Base-by-base conservation (phyloP, 1,284 basidiomycete species). In the Tilletia horrida region DNA sequence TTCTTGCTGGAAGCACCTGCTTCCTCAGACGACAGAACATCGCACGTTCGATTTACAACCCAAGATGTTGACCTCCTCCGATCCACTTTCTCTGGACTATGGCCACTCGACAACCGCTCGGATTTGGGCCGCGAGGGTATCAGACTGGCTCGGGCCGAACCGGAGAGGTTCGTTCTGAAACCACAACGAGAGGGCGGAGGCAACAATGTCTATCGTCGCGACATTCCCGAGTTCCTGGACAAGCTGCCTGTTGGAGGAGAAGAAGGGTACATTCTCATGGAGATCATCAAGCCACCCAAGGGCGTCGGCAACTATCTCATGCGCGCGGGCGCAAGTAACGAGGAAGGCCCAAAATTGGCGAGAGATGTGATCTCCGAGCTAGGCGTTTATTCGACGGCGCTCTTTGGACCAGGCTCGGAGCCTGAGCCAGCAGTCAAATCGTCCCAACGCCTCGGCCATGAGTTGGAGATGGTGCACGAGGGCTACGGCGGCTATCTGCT, bases 181-280 rank as follows among this genome's bases (percentile, higher is more conserved):
- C 95, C 95, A 0, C 94, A 97, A 82, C 87, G 94, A 21, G 92
- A 98, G 84, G 95, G 96, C 3, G 95, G 96, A 0, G 95, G 95
- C 2, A 96, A 98, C 82, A 98, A 98, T 78, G 87, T 97, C 27
- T 98, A 97, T 84, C 89, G 91, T 65, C 83, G 84, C 3, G 88
- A 90, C 63, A 97, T 97, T 65, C 91, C 90, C 0, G 76, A 81
- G 1, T 84, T 96, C 2, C 83, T 84, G 55, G 88, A 90, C 77
- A 85, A 88, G 8, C 85, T 86, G 55, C 62, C 27, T 9, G 27
- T 6, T 18, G 64, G 70, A 21, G 67, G 62, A 16, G 67, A 57
- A n/a, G 81, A 84, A 65, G 93, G 90, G 1, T 98, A 94, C 89
- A 93, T 97, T 69, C 88, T 94, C 27, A 97, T 97, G 94, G 88